Evolutionary conservation across 2,329 filamentous ascomycete species (phyloP).

Genomic region (Ophiostoma tasmaniense): DNA sequence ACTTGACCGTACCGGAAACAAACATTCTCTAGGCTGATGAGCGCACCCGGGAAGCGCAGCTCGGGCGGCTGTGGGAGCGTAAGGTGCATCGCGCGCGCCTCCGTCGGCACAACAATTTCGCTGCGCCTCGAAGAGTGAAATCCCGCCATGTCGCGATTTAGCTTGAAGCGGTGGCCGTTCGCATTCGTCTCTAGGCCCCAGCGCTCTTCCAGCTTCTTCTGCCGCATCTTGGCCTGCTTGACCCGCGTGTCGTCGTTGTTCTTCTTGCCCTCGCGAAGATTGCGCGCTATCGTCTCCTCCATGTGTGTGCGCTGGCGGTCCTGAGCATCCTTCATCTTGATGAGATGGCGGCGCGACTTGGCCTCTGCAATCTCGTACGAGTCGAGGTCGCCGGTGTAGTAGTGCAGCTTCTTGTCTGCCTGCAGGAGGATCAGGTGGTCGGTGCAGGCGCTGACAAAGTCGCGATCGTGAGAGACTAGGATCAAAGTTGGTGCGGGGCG

Average conservation of each 20-base stretch:
- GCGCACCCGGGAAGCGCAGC: not conserved
- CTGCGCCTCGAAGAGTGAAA: not conserved
- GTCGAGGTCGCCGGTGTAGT: conserved; percentile 60
- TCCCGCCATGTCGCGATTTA: conserved; percentile 50
- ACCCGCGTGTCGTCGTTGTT: conserved; percentile 79
- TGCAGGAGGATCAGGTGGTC: conserved; percentile 64
- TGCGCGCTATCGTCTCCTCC: conserved; percentile 66
- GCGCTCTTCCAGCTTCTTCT: conserved; percentile 76
- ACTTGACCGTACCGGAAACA: not conserved
- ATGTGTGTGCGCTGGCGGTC: conserved; percentile 75
- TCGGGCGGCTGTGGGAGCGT: not conserved
- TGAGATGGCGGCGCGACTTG: conserved; percentile 34
- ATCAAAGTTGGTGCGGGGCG: conserved; percentile 30
- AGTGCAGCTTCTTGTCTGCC: conserved; percentile 62
- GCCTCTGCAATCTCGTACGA: conserved; percentile 61
- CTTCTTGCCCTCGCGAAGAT: conserved; percentile 64
- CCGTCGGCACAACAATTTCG: not conserved
- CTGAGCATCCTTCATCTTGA: conserved; percentile 70
- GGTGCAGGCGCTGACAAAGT: conserved; percentile 65
- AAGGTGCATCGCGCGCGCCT: not conserved
- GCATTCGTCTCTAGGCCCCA: conserved; percentile 68
- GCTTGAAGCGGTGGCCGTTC: conserved; percentile 67
- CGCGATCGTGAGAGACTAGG: conserved; percentile 75
- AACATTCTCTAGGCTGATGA: not conserved
- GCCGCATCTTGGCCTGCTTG: conserved; percentile 72